A percentile compares a stretch with the other conserved stretches of the same genome.
phyloP scores from a whole-genome alignment of 352 stramenopile species.

The Globisporangium alternatum region DNA sequence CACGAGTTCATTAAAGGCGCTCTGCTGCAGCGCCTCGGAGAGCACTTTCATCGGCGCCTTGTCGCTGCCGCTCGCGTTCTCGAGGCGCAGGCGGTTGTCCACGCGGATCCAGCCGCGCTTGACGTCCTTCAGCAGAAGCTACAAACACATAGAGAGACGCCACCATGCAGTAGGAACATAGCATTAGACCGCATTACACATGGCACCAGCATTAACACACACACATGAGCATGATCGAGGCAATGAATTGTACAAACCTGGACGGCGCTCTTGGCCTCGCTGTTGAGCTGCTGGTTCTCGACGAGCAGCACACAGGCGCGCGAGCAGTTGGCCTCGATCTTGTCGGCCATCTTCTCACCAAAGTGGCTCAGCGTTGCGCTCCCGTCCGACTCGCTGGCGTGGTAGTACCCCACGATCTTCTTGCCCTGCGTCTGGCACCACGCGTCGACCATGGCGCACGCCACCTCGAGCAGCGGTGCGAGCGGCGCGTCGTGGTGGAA shows the following conservation, averaged over 20 bases:
- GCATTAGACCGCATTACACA: neutral
- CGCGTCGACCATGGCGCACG: slow-evolving; percentile 64
- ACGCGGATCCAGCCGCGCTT: slow-evolving; percentile 74
- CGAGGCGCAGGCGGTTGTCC: slow-evolving; percentile 58
- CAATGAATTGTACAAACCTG: slow-evolving; percentile 23
- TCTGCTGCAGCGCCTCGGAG: slow-evolving; percentile 47
- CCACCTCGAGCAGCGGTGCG: slow-evolving; percentile 60
- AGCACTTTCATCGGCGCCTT: slow-evolving; percentile 36
- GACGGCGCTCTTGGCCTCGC: slow-evolving; percentile 46
- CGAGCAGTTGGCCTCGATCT: slow-evolving; percentile 64
- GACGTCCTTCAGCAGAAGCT: slow-evolving; percentile 75
- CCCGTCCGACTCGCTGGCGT: slow-evolving; percentile 34
- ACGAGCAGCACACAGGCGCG: slow-evolving; percentile 70
- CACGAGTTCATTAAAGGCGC: slow-evolving; percentile 42
- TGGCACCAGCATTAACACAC: neutral
- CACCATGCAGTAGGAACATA: neutral
- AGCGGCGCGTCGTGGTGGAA: slow-evolving; percentile 78
- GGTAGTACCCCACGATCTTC: slow-evolving; percentile 72
- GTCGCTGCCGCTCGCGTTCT: slow-evolving; percentile 31
- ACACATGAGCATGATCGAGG: too few species aligned
- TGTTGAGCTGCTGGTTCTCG: slow-evolving; percentile 57
- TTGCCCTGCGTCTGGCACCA: slow-evolving; percentile 41
- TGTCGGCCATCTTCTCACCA: slow-evolving; percentile 63
- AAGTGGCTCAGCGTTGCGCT: slow-evolving; percentile 42
- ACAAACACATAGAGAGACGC: slow-evolving; percentile 12